Evolutionary conservation across 2,329 filamentous ascomycete species (phyloP), one percentile per base, ranked within the genome.

Genomic region (Aspergillus sp.): DNA sequence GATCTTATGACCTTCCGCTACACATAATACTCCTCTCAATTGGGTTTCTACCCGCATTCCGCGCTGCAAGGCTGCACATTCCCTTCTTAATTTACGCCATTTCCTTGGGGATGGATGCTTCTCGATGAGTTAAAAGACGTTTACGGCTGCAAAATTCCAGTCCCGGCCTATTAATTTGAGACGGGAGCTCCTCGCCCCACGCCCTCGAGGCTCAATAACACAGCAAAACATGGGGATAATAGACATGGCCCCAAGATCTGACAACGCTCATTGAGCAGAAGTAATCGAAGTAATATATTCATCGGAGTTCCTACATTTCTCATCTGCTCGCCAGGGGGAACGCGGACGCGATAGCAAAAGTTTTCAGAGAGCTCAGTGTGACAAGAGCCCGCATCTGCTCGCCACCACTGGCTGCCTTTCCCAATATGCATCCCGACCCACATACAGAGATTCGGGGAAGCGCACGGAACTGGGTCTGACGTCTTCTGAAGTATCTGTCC

Each of bases 1-100:
- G 52, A 51, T 55, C 40, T 35, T 45, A 52, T 58, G 56, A 55
- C 51, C 41, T 35, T 17, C 8, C n/a, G 7, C 46, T 55, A 21
- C 27, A 33, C 45, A 33, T 12, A 15, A 11, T 43, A 43, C 17
- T 50, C 14, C 15, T 51, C 23, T 41, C 50, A 35, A 55, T 58
- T 58, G 46, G 46, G 25, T 35, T 51, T 43, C 15, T 46, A 35
- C 41, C 47, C 41, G 31, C 47, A 41, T 40, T 55, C 50, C 19
- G 31, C 50, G 43, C 47, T 51, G 45, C 51, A 58, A 41, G 31
- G 45, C 47, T 50, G 51, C 46, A 56, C 27, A 46, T 19, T 21
- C 47, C 46, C 47, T 55, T 35, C 19, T 35, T 33, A 44, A 5
- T 44, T 45, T 58, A 46, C 23, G 19, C 45, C 35, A 53, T 47